Percentiles rank a stretch among this genome's conserved stretches.
These are phyloP conservation scores for Lojkania enalia DNA, from an alignment of 2,329 filamentous ascomycete genomes.

Conservation along the genomic window DNA sequence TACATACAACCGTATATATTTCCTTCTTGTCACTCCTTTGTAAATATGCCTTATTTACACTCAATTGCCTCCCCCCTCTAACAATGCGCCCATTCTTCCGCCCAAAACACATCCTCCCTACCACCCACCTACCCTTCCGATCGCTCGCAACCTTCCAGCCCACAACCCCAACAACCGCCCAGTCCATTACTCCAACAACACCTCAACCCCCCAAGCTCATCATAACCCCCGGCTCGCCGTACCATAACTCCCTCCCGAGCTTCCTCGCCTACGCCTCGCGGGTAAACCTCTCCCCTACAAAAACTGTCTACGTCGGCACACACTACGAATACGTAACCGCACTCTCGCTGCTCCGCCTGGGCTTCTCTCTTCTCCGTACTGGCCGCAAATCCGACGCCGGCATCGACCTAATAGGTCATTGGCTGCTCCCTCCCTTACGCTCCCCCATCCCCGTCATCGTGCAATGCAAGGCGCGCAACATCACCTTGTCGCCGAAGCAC, in stretches of 20 bases:
- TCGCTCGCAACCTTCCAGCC: neutral
- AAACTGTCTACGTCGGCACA: constrained; percentile 70
- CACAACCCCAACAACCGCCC: neutral
- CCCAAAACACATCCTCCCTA: constrained; percentile 26
- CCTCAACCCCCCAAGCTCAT: constrained; percentile 33
- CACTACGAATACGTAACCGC: constrained; percentile 75
- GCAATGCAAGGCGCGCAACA: constrained; percentile 70
- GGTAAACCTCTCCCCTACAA: constrained; percentile 57
- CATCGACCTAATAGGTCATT: constrained; percentile 74
- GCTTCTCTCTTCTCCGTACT: constrained; percentile 67
- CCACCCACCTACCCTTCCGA: constrained; percentile 15
- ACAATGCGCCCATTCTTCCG: constrained; percentile 35
- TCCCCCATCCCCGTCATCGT: constrained; percentile 51
- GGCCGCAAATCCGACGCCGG: constrained; percentile 70
- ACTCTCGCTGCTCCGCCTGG: constrained; percentile 59
- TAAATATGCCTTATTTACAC: constrained; percentile 28
- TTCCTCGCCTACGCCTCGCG: constrained; percentile 68
- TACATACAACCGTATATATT: too few relatives aligned
- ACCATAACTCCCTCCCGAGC: constrained; percentile 66
- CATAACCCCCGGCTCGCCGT: constrained; percentile 34
- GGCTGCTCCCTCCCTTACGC: constrained; percentile 55
- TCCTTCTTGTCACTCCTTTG: constrained; percentile 14
- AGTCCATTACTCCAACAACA: constrained; percentile 25
- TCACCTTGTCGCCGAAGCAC: constrained; percentile 57
- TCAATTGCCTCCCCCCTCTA: constrained; percentile 3